phyloP scores from a whole-genome alignment of 352 stramenopile genomes.

The Phytopythium litorale region DNA sequence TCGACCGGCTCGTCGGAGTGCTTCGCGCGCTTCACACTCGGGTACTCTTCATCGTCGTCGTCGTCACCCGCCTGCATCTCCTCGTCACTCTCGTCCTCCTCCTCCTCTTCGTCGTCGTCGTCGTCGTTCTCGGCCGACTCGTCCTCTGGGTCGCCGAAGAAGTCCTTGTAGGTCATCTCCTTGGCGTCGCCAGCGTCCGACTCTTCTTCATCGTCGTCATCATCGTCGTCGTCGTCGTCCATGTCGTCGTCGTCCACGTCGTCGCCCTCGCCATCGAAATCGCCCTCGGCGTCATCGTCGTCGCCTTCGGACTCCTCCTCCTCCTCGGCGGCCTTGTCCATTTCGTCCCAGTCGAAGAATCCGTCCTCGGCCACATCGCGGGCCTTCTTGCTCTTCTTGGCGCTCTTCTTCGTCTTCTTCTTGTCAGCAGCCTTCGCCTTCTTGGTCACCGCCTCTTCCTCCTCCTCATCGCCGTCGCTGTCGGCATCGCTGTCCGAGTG shows the following conservation, averaged over 20 bases:
- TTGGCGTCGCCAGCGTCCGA: constrained; percentile 51
- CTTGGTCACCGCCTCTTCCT: constrained; percentile 15
- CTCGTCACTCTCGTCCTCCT: constrained; percentile 49
- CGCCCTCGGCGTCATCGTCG: constrained; percentile 26
- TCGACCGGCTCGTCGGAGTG: constrained; percentile 51
- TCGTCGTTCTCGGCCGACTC: constrained; percentile 35
- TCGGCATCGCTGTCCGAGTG: constrained; percentile 14
- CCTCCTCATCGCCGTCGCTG: constrained; percentile 3
- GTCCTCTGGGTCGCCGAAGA: constrained; percentile 46
- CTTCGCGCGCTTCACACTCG: constrained; percentile 43
- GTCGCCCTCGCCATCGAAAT: constrained; percentile 35
- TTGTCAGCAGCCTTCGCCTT: constrained; percentile 32
- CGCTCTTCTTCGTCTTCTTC: constrained; percentile 24
- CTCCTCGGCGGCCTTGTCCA: constrained; percentile 80
- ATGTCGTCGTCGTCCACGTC: constrained; percentile 39
- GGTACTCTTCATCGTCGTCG: constrained; percentile 55
- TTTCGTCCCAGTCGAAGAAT: constrained; percentile 88
- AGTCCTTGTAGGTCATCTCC: constrained; percentile 60
- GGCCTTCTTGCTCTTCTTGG: constrained; percentile 53
- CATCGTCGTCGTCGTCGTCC: constrained; percentile 45
- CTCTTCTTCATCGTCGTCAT: constrained; percentile 45
- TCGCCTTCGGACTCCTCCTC: constrained; percentile 47
- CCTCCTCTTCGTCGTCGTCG: constrained; percentile 32
- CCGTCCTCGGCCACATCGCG: constrained; percentile 72
- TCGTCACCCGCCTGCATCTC: constrained; percentile 32